Base-by-base conservation (phyloP, 768 basidiomycete genomes). In the Podaxis sp. region DNA sequence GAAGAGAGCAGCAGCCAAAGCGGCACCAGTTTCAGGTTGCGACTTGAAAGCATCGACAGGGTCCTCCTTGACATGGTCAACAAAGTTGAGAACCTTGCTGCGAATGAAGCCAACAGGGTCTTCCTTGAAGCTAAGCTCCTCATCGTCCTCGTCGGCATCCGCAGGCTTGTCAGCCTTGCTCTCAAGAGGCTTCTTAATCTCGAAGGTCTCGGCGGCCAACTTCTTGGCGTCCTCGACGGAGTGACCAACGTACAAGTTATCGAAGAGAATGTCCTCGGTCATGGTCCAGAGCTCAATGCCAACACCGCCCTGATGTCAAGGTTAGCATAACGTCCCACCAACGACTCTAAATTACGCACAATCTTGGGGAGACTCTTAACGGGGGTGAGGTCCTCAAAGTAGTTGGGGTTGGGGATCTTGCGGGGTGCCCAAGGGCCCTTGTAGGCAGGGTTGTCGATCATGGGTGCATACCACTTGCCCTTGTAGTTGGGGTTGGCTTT, bases 261-360 rank as follows among this genome's bases (percentile, higher is more conserved):
- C 87, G 74, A 95, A 96, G 68, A 95, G 82, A 68, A 95, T 95
- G 72, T 93, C 89, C 76, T 92, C 92, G 47, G 96, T 96, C 97
- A 98, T 99, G 51, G 96, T 96, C 97, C 97, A 99, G 69, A 98
- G 87, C 77, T 99, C 97, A 67, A 98, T 96, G 71, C 96, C 96
- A 65, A 97, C 85, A 77, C 94, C 95, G 67, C 93, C 92, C 90
- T 91, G 63, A 24, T 55, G 9, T 37, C 38, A 25, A 15, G 40
- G 53, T 68, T 3, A 67, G 56, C 55, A 56, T 66, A 13, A 22
- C 15, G 3, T 54, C 15, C 13, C 9, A 53, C 2, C 8, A n/a
- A 19, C 27, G 11, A n/a, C 1, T 4, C 11, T 17, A 64, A 6
- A 29, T 1, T 40, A 76, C 89, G 64, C 65, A 91, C 91, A 72